phyloP scores from a whole-genome alignment of 768 basidiomycete species.

The Tremella fuciformis region DNA sequence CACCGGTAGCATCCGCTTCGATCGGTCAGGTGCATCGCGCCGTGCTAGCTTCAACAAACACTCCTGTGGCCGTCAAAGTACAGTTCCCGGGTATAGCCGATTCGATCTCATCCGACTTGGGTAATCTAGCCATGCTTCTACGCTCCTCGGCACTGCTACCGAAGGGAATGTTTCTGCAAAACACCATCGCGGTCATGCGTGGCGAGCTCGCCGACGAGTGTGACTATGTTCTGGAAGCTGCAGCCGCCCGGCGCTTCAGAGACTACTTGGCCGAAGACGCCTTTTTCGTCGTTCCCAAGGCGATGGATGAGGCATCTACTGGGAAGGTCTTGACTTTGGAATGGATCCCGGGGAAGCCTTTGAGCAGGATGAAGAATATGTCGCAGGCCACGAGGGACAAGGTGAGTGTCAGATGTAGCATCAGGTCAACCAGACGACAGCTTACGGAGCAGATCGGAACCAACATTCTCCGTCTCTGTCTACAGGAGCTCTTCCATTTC shows the following conservation, averaged over 20 bases:
- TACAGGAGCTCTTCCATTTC: conserved; percentile 87
- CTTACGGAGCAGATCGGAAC: conserved; percentile 67
- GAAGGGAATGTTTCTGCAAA: conserved; percentile 82
- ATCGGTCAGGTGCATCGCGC: conserved; percentile 94
- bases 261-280: conserved; percentile 54
- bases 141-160: conserved; percentile 78
- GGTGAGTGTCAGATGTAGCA: conserved; percentile 56
- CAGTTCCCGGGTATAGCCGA: conserved; percentile 90
- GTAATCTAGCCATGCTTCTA: conserved; percentile 77
- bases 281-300: conserved; percentile 77
- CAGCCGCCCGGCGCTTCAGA: conserved; percentile 63
- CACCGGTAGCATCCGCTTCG: conserved; percentile 92
- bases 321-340: conserved; percentile 86
- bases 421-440: background rate
- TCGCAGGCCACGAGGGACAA: conserved; percentile 66
- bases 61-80: conserved; percentile 63
- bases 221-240: conserved; percentile 79
- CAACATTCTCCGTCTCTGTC: conserved; percentile 75
- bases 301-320: conserved; percentile 76
- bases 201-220: conserved; percentile 90
- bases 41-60: conserved; percentile 56
- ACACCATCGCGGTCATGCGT: conserved; percentile 83
- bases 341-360: conserved; percentile 70
- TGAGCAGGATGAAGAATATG: conserved; percentile 62
- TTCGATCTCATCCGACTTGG: conserved; percentile 81